These are phyloP conservation scores for Neoboletus brunneissimus DNA, from an alignment of 768 basidiomycete genomes.

Conservation along the genomic window DNA sequence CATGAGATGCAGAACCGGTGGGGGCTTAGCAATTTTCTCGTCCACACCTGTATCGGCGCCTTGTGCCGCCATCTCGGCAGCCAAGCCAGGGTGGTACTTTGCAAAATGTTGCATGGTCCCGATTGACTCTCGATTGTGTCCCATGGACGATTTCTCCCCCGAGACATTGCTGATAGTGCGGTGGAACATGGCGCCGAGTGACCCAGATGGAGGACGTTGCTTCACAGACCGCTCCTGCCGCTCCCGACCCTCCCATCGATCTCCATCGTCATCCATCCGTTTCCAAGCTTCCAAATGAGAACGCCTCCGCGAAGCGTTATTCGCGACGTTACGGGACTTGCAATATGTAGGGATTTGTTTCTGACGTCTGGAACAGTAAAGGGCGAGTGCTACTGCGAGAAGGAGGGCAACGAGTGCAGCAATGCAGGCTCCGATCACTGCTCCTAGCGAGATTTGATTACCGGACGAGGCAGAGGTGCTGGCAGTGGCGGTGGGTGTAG, in stretches of 20 bases:
- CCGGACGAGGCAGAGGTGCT: conserved; percentile 12
- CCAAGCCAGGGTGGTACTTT: conserved; percentile 56
- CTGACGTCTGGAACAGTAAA: conserved; percentile 51
- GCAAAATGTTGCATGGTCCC: conserved; percentile 45
- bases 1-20: conserved; percentile 43
- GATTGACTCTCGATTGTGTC: conserved; percentile 33
- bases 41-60: conserved; percentile 23
- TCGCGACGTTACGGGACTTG: conserved; percentile 39
- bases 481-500: conserved; percentile 8
- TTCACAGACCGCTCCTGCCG: conserved; percentile 38
- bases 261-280: conserved; percentile 52
- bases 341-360: conserved; percentile 19
- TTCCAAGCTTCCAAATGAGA: conserved; percentile 51
- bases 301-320: conserved; percentile 45
- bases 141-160: conserved; percentile 43
- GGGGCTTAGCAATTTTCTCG: conserved; percentile 14
- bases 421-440: conserved; percentile 62
- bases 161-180: conserved; percentile 53
- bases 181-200: conserved; percentile 63
- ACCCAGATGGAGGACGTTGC: conserved; percentile 39
- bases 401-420: conserved; percentile 55
- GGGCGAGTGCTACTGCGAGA: conserved; percentile 46
- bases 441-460: conserved; percentile 35
- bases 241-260: conserved; percentile 43
- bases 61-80: conserved; percentile 48